Base-by-base conservation (phyloP, 1,139 yeast genomes). In the Geotrichum klebahnii region DNA sequence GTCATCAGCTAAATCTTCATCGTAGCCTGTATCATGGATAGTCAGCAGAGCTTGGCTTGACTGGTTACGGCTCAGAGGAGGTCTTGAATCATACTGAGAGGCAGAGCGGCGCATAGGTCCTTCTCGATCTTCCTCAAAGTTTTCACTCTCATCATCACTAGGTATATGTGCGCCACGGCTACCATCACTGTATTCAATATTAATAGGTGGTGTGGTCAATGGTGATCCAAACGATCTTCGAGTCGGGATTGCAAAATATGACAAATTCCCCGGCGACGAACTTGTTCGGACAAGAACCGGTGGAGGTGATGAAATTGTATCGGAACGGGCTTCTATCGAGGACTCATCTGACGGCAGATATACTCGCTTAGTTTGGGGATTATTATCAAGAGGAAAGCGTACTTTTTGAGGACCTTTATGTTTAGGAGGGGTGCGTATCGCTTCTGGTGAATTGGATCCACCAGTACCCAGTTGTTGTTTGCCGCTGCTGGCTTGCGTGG, bases 371-470 rank as follows among this genome's bases (percentile, higher is more conserved):
- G 64, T 56, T 8, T 51, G 29, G 6, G 62, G 61, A 36, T 61
- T 57, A 51, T 65, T 64, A 48, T 56, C 61, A 19, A 54, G 58
- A 2, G 67, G 67, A 44, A 65, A 65, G 3, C 67, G 58, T n/a
- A 65, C 68, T 22, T 66, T 49, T 32, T 60, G 61, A 16, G 47
- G 48, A 17, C 53, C 50, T 28, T 47, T 46, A 5, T 20, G 23
- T 14, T 46, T 46, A 26, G 12, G 37, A 28, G 40, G 40, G 5
- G 46, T 23, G 14, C 38, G 26, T 17, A 10, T 22, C 10, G 29
- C 31, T 16, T 44, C 35, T 24, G 50, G 42, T 14, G 46, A 32
- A 14, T n/a, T 31, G 12, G 38, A 28, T 6, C 37, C 37, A 14
- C 37, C 33, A 6, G 17, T 41, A 24, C 36, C 38, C 37, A 24